Evolutionary conservation across 2,329 filamentous ascomycete genomes (phyloP), one percentile per base, ranked within the genome.

Genomic region (Colletotrichum brevisporum): DNA sequence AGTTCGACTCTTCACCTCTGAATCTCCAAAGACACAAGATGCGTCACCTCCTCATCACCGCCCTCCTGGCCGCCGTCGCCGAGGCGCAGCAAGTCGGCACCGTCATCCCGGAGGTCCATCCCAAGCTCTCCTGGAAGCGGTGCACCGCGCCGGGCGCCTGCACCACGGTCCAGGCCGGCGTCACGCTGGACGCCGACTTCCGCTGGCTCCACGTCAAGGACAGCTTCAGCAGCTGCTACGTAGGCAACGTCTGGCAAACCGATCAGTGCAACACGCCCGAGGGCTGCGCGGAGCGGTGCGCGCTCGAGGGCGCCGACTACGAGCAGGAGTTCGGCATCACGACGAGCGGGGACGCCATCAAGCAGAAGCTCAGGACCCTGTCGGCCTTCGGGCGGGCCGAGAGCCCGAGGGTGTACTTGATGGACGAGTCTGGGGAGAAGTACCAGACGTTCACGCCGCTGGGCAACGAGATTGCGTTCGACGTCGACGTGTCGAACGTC

Each of bases 391-490:
- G 74, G 50, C 78, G 73, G 65, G 83, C 82, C 71, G 73, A 80
- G 31, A 80, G 79, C 24, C 81, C 87, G 13, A 84, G 90, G 67
- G 77, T 90, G 52, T 92, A 90, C 75, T 82, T 91, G 63, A 83
- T 91, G 80, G 83, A 84, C 70, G 80, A 83, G 59, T 83, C 85
- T 50, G 13, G 21, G 31, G 81, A 80, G 68, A 84, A 83, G 67
- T 92, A 92, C 76, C 79, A 90, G 79, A 84, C 86, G 74, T 88
- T 91, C 79, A 83, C 88, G 64, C 81, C 91, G 60, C 81, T 86
- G 68, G 87, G 87, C 78, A 83, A 88, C 74, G 90, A 92, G 77
- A 87, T 92, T 75, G 86, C 87, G 43, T 91, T 92, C 66, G 89
- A 91, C 64, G 89, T 91, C 16, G 90, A 92, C 75, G 84, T 91